phyloP scores from a whole-genome alignment of 78 protist species.

The Speleostelium caveatum region DNA sequence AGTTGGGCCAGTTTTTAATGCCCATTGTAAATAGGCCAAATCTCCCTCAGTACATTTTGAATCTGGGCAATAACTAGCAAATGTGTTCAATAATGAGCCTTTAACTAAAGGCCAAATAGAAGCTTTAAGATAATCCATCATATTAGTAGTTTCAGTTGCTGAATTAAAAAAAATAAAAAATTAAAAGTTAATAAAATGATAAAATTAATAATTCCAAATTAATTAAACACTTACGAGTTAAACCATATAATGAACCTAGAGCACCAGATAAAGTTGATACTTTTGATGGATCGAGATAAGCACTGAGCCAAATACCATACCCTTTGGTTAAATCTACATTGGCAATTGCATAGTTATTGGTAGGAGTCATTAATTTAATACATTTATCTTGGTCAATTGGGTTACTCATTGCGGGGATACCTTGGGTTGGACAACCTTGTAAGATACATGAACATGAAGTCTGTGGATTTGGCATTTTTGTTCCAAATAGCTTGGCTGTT shows the following conservation, averaged over 20 bases:
- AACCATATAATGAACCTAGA: neutral
- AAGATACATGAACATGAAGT: neutral
- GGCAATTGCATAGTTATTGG: neutral
- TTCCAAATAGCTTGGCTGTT: neutral
- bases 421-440: neutral
- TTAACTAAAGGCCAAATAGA: neutral
- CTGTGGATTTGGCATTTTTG: neutral
- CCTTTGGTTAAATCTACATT: neutral
- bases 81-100: neutral
- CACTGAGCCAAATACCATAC: no score
- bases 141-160: neutral
- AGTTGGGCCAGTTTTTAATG: neutral
- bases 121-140: neutral
- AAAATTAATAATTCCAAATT: neutral
- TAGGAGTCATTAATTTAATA: neutral
- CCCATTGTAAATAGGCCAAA: slow-evolving; percentile 20
- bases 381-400: neutral
- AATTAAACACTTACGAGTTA: neutral
- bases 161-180: neutral
- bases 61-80: no score
- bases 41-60: neutral
- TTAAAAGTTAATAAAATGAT: no score
- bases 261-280: no score
- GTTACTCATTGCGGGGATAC: neutral
- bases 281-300: no score